Evolutionary conservation across 1,139 yeast species (phyloP).

Genomic region (Candida mesenterica): DNA sequence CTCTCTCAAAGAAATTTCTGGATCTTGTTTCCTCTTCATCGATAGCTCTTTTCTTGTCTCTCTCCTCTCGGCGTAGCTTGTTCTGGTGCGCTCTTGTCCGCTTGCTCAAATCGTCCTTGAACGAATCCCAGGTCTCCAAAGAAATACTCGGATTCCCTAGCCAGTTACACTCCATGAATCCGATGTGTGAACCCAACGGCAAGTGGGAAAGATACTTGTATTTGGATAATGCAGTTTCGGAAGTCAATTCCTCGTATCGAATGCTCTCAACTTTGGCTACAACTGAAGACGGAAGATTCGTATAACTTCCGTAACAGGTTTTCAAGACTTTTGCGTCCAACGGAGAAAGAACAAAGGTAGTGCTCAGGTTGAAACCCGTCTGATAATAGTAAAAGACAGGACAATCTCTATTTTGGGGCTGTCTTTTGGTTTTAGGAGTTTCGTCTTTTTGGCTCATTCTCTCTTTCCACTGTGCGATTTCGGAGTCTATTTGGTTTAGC

Average conservation of each 20-base stretch:
- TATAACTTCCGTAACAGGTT: slow-evolving; percentile 58
- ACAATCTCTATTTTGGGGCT: slow-evolving; percentile 1
- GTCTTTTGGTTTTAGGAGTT: background rate
- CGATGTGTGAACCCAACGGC: slow-evolving; percentile 82
- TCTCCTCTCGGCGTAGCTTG: slow-evolving; percentile 65
- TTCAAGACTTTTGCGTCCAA: slow-evolving; percentile 75
- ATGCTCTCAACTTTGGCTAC: slow-evolving; percentile 68
- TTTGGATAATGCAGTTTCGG: slow-evolving; percentile 53
- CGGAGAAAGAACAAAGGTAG: slow-evolving; percentile 69
- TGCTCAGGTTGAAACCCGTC: slow-evolving; percentile 66
- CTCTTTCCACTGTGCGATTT: slow-evolving; percentile 37
- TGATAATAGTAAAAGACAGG: slow-evolving; percentile 55
- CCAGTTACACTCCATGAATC: slow-evolving; percentile 89
- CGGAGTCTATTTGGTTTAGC: slow-evolving; percentile 48
- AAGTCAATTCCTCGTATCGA: slow-evolving; percentile 57
- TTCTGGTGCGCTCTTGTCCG: slow-evolving; percentile 54
- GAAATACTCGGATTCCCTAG: slow-evolving; percentile 38
- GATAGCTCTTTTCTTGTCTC: slow-evolving; percentile 58
- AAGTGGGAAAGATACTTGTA: slow-evolving; percentile 77
- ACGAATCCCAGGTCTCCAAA: slow-evolving; percentile 52
- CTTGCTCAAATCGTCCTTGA: slow-evolving; percentile 58
- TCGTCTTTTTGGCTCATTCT: slow-evolving; percentile 10
- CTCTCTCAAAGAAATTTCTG: slow-evolving; percentile 55
- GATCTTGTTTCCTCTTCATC: slow-evolving; percentile 59
- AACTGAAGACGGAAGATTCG: slow-evolving; percentile 64